Evolutionary conservation across 257 asterid species (phyloP).

Genomic region (Solanum acaule): DNA sequence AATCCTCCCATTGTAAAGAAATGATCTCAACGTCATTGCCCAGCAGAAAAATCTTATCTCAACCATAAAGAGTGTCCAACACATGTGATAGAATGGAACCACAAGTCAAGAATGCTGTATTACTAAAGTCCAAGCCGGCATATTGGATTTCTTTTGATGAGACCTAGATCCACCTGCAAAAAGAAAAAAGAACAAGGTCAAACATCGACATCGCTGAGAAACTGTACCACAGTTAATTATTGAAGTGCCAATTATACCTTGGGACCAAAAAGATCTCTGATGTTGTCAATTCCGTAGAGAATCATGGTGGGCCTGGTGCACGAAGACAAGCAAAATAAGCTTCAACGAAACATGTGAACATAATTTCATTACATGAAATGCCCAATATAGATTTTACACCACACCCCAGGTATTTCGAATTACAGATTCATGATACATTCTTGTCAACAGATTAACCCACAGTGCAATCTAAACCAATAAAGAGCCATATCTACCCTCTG

Average conservation of each 20-base stretch:
- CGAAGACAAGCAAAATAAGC: not conserved
- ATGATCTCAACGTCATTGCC: not conserved
- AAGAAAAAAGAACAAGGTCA: not conserved
- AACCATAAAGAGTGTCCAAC: not conserved
- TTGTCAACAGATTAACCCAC: not conserved
- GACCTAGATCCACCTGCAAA: slow-evolving; percentile 81
- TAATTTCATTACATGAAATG: not conserved
- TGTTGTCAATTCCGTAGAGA: slow-evolving; percentile 80
- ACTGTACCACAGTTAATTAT: not conserved
- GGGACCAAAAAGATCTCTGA: slow-evolving; percentile 94
- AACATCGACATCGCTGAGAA: not conserved
- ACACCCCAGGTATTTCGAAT: not conserved
- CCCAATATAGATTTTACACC: not conserved
- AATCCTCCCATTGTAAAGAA: not conserved
- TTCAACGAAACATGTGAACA: not conserved
- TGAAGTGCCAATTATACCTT: slow-evolving; percentile 38
- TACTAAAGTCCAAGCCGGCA: slow-evolving; percentile 64
- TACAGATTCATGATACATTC: not conserved
- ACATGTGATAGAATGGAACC: not conserved
- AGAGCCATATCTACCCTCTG: not conserved
- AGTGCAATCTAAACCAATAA: not conserved
- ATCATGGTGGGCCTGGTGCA: slow-evolving; percentile 84
- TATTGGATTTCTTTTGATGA: slow-evolving; percentile 67
- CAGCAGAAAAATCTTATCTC: not conserved
- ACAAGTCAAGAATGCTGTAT: not conserved